Conservation (phyloP, 345 rosid genomes). For the Gossypium arboreum region DNA sequence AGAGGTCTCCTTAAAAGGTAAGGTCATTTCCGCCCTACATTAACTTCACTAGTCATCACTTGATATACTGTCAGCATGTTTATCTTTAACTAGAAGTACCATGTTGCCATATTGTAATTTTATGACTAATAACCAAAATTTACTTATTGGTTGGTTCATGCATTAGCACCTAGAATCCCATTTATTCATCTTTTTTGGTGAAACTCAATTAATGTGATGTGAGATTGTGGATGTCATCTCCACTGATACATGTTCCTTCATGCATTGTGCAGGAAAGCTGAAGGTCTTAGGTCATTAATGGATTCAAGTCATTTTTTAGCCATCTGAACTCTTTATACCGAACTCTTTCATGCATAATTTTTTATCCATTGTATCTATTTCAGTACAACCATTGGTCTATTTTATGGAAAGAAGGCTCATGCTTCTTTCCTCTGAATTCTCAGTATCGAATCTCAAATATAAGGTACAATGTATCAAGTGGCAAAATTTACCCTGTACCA, state of each 20-base stretch:
- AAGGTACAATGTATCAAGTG: conserved; percentile 64
- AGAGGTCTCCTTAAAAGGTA: conserved; percentile 87
- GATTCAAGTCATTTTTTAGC: conserved; percentile 81
- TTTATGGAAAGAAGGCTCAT: neutral
- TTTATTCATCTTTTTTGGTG: neutral
- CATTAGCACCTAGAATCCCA: neutral
- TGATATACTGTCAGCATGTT: neutral
- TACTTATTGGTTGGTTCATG: neutral
- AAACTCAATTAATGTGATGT: neutral
- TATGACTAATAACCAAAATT: neutral
- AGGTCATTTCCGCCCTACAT: conserved; percentile 25
- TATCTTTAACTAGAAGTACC: neutral
- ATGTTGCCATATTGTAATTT: neutral
- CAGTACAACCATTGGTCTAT: neutral
- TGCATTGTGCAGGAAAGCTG: conserved; percentile 54
- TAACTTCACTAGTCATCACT: conserved; percentile 9
- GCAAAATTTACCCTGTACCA: conserved; percentile 51
- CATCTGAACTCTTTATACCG: conserved; percentile 41
- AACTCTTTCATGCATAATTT: too few species aligned
- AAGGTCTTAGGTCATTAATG: conserved; percentile 68
- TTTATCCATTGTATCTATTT: neutral
- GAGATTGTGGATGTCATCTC: neutral
- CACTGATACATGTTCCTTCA: neutral
- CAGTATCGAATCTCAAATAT: conserved; percentile 80
- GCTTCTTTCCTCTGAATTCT: conserved; percentile 7